Percentiles rank a stretch among this genome's conserved stretches.
These are phyloP conservation scores for Mycogone perniciosa DNA, from an alignment of 2,329 filamentous ascomycete genomes.

Conservation along the genomic window DNA sequence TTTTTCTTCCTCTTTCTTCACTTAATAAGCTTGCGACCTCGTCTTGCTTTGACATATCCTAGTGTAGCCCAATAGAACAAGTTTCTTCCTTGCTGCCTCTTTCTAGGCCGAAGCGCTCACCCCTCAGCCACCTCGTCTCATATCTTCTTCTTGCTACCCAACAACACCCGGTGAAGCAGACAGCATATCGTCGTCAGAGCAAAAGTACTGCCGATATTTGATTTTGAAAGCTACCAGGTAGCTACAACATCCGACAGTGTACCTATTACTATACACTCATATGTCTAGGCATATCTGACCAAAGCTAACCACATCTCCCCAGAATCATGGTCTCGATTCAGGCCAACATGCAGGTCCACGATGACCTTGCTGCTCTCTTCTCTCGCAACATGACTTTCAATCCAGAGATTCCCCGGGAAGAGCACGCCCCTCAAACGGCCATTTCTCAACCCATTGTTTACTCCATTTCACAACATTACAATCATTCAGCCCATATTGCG, in stretches of 20 bases:
- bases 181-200: not conserved
- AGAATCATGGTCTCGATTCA: constrained; percentile 32
- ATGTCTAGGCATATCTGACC: not conserved
- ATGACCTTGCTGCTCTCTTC: constrained; percentile 78
- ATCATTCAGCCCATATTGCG: constrained; percentile 62
- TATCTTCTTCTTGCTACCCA: constrained; percentile 10
- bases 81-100: constrained; percentile 1
- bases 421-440: constrained; percentile 21
- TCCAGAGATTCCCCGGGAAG: constrained; percentile 31
- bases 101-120: constrained; percentile 1
- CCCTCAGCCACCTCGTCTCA: not conserved
- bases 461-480: constrained; percentile 75
- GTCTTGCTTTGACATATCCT: constrained; percentile 9
- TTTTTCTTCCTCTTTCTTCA: not conserved
- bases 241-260: not conserved
- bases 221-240: not conserved
- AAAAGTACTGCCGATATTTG: not conserved
- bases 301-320: not conserved
- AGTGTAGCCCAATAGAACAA: constrained; percentile 14
- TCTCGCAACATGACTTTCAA: constrained; percentile 65
- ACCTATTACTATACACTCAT: too few species aligned
- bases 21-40: not conserved
- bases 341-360: constrained; percentile 58
- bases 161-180: constrained; percentile 2
- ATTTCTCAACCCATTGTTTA: constrained; percentile 54